phyloP scores from a whole-genome alignment of 1,284 basidiomycete genomes.

The Fomes fomentarius region DNA sequence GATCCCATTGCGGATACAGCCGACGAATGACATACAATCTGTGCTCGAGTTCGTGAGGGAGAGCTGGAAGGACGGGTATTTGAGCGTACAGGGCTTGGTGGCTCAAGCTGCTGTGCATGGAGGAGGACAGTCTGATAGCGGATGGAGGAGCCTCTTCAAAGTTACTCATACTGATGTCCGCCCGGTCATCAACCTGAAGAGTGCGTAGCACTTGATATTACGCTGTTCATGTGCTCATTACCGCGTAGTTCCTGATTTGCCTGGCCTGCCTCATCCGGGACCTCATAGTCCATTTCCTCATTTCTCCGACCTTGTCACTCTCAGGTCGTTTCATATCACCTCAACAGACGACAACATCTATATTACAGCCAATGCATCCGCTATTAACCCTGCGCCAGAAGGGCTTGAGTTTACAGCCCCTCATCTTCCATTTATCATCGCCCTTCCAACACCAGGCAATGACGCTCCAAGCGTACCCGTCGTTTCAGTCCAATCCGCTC shows the following conservation, averaged over 20 bases:
- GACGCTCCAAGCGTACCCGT: slow-evolving; percentile 42
- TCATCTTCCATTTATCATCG: slow-evolving; percentile 62
- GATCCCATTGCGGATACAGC: slow-evolving; percentile 53
- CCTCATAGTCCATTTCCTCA: slow-evolving; percentile 52
- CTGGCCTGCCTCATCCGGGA: slow-evolving; percentile 68
- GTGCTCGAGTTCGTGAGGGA: slow-evolving; percentile 56
- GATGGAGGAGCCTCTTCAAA: slow-evolving; percentile 55
- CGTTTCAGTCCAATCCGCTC: slow-evolving; percentile 54
- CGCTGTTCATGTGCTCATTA: neutral
- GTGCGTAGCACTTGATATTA: slow-evolving; percentile 42
- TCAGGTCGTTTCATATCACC: slow-evolving; percentile 58
- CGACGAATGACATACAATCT: slow-evolving; percentile 53
- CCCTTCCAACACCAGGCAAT: slow-evolving; percentile 42
- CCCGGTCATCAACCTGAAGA: slow-evolving; percentile 49
- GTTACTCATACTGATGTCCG: slow-evolving; percentile 47
- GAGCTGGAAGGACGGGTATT: slow-evolving; percentile 58
- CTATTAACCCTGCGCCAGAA: slow-evolving; percentile 55
- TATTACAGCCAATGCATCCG: slow-evolving; percentile 57
- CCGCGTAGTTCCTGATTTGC: slow-evolving; percentile 59
- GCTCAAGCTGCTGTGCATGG: slow-evolving; percentile 51
- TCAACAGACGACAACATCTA: slow-evolving; percentile 48
- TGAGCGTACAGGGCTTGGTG: slow-evolving; percentile 48
- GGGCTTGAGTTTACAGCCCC: slow-evolving; percentile 53
- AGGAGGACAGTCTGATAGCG: slow-evolving; percentile 44
- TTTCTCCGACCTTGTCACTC: slow-evolving; percentile 58